Percentiles rank a stretch among this genome's conserved stretches.
phyloP scores from a whole-genome alignment of 805 yeast species.

The Geotrichum ghanense region DNA sequence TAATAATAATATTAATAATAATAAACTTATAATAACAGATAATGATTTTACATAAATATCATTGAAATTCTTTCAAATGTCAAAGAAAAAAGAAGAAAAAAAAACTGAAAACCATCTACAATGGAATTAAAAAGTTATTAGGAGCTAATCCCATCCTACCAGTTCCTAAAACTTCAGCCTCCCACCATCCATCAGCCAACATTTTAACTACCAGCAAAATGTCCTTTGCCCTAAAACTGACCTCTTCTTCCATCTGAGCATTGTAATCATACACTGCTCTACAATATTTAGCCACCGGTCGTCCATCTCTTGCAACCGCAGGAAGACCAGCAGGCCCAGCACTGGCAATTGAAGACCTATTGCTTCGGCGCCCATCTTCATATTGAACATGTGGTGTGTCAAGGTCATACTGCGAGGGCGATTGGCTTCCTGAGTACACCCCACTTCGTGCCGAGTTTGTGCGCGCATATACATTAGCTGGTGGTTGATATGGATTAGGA shows the following conservation, averaged over 20 bases:
- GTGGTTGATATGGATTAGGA: conserved; percentile 6
- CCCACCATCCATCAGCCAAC: conserved; percentile 74
- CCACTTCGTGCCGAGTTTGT: background rate
- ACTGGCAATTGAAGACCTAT: conserved; percentile 11
- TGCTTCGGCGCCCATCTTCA: conserved; percentile 13
- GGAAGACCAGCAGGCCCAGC: conserved; percentile 29
- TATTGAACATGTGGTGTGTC: background rate
- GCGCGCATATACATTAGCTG: background rate
- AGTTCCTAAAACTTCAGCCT: conserved; percentile 40
- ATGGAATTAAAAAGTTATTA: conserved; percentile 35
- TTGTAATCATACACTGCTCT: conserved; percentile 47
- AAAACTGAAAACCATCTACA: conserved; percentile 5
- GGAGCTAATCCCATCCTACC: conserved; percentile 47
- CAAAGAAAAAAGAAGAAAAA: too few relatives aligned
- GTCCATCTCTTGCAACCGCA: conserved; percentile 38
- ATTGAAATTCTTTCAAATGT: too few relatives aligned
- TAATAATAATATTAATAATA: too few relatives aligned
- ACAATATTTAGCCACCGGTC: conserved; percentile 40
- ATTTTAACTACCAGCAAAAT: conserved; percentile 38
- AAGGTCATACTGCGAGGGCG: background rate
- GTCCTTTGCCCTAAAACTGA: conserved; percentile 49
- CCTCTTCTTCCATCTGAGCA: conserved; percentile 50
- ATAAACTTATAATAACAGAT: too few relatives aligned
- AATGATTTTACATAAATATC: too few relatives aligned
- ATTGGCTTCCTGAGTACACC: background rate